Percentiles rank a stretch among this genome's conserved stretches.
Evolutionary conservation across 2,329 filamentous ascomycete species (phyloP).

Genomic region (Tetracladium maxilliforme): DNA sequence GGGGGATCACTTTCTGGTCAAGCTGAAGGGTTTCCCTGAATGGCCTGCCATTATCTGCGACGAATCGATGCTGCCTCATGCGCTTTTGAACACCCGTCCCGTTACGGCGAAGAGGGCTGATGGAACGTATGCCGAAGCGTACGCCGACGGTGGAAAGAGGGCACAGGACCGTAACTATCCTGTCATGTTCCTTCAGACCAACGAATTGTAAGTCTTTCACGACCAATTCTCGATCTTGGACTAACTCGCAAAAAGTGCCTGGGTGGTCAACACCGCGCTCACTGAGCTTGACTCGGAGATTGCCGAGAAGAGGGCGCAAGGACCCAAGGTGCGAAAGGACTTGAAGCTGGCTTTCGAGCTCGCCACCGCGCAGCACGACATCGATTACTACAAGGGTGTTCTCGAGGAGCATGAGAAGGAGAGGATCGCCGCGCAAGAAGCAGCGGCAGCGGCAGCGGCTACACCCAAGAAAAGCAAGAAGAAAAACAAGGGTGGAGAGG

Average conservation of each 20-base stretch:
- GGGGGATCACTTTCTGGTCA: conserved; percentile 82
- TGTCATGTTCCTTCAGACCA: conserved; percentile 88
- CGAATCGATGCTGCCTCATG: conserved; percentile 80
- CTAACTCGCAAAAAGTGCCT: conserved; percentile 46
- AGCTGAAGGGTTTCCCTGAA: conserved; percentile 84
- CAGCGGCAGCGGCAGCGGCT: conserved; percentile 28
- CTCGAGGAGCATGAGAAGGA: conserved; percentile 50
- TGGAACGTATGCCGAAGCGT: conserved; percentile 78
- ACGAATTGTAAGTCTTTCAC: conserved; percentile 73
- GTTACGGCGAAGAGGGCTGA: conserved; percentile 72
- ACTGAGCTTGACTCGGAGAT: conserved; percentile 62
- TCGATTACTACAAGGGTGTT: conserved; percentile 74
- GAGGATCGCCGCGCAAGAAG: conserved; percentile 28
- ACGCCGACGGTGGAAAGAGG: conserved; percentile 76
- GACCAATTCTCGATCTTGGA: conserved; percentile 1
- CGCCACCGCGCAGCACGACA: conserved; percentile 61
- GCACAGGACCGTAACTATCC: conserved; percentile 76
- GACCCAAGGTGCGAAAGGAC: conserved; percentile 64
- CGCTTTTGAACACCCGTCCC: conserved; percentile 62
- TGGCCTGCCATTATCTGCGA: conserved; percentile 94
- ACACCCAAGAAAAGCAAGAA: conserved; percentile 33
- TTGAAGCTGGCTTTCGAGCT: conserved; percentile 68
- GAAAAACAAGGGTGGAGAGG: conserved; percentile 28
- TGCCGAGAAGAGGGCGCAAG: conserved; percentile 51
- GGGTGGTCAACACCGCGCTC: conserved; percentile 77